These are phyloP conservation scores for Diaporthe helianthi DNA, from an alignment of 2,329 filamentous ascomycete species.

Conservation along the genomic window DNA sequence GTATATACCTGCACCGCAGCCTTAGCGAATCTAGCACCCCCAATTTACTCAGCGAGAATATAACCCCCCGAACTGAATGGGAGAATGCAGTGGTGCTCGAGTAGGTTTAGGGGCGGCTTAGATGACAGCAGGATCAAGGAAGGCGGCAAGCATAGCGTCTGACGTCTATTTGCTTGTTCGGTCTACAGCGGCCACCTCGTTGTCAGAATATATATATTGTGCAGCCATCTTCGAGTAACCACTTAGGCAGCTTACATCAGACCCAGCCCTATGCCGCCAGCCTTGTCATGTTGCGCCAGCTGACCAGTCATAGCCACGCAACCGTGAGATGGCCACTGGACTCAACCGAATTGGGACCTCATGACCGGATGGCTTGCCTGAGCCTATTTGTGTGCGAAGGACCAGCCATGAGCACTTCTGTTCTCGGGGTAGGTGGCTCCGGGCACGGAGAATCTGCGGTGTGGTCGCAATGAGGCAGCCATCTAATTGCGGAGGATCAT, in stretches of 20 bases:
- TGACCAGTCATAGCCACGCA: slow-evolving; percentile 1
- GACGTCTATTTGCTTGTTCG: not conserved
- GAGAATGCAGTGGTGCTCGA: not conserved
- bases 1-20: not conserved
- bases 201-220: not conserved
- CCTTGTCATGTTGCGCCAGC: slow-evolving; percentile 11
- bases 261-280: slow-evolving; percentile 12
- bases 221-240: no score
- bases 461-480: not conserved
- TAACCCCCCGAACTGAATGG: slow-evolving; percentile 1
- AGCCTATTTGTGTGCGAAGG: not conserved
- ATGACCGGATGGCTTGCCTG: not conserved
- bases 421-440: not conserved
- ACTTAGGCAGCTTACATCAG: slow-evolving; percentile 25
- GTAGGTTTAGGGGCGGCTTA: not conserved
- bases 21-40: not conserved
- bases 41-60: not conserved
- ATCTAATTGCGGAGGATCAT: not conserved
- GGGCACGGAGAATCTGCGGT: not conserved
- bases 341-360: not conserved
- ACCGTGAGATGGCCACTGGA: not conserved
- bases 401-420: not conserved
- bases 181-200: not conserved
- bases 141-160: not conserved
- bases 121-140: not conserved